Evolutionary conservation across 371 early-diverging fungal species (phyloP), one percentile per base, ranked within the genome.

Genomic region (Rhizopus sp.): DNA sequence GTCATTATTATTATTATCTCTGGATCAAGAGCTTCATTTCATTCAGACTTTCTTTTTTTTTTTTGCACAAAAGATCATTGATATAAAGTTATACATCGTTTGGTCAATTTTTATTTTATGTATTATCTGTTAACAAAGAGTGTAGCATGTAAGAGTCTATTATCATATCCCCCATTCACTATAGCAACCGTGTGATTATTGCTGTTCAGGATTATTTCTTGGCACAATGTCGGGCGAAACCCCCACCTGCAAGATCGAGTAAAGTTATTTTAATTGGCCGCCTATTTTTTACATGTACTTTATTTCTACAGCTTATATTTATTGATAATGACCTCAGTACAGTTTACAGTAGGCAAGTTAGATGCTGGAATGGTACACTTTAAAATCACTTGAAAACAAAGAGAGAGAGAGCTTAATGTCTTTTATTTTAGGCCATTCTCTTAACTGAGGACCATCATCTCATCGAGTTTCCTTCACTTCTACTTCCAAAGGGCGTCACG

Each of bases 391-490:
- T n/a, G n/a, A 42, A 31, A 17, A 34, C 6, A 45, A 17, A 30
- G 55, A 12, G 44, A n/a, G n/a, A 32, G 32, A 8, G 7, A 8
- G 12, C n/a, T 32, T 30, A 7, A 15, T 6, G 8, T 8, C 37
- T 37, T 35, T 37, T 41, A 23, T 15, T 13, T 16, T 69, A 91
- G 89, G 96, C 95, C 47, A 91, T 95, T 66, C 83, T 98, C 42
- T 75, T 98, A 48, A 92, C 93, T 30, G 89, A 88, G 63, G 95
- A 97, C 72, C 94, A 98, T 82, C 98, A 98, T 77, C 85, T 96
- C 30, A 94, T 98, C 60, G 98, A 98, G 69, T 96, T 98, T 64
- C 98, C 98, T 3, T 91, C 97, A 1, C 81, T 95, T 12, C 86
- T 98, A n/a, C 82, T 98, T 42, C 98, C 98, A 13, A 88, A 88